phyloP scores from a whole-genome alignment of 208 protist genomes.

The Porcisia deanei region DNA sequence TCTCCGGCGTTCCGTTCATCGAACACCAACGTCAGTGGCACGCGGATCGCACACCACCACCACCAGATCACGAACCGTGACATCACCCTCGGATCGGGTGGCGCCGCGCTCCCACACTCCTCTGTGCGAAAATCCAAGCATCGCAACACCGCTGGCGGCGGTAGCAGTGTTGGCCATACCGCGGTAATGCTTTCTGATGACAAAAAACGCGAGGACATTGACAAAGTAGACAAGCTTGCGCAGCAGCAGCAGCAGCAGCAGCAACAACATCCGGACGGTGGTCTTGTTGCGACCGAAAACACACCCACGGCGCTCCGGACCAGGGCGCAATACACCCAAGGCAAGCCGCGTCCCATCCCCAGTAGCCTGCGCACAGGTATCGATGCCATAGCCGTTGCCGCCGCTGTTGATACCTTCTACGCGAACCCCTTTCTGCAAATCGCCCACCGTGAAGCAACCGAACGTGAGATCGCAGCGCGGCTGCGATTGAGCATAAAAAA shows the following conservation, averaged over 20 bases:
- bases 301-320: constrained; percentile 13
- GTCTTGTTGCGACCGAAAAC: constrained; percentile 10
- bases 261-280: constrained; percentile 3
- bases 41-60: background rate
- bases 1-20: background rate
- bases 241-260: constrained; percentile 8
- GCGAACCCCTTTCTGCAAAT: constrained; percentile 57
- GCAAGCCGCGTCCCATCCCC: constrained; percentile 9
- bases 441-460: constrained; percentile 45
- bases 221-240: constrained; percentile 4
- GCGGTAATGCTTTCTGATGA: constrained; percentile 13
- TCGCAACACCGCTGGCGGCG: background rate
- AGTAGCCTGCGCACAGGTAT: constrained; percentile 22
- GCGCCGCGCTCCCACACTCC: background rate
- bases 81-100: background rate
- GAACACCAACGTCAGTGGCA: background rate
- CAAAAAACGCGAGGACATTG: constrained; percentile 20
- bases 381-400: constrained; percentile 10
- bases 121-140: constrained; percentile 1
- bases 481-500: constrained; percentile 57
- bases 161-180: constrained; percentile 1
- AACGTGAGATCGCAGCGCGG: constrained; percentile 53
- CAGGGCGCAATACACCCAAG: constrained; percentile 25
- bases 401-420: constrained; percentile 31
- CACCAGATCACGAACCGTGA: background rate